Percentiles rank a stretch among this genome's conserved stretches.
Evolutionary conservation across 108 stramenopile genomes (phyloP).

Genomic region (Skeletonema marinoi): DNA sequence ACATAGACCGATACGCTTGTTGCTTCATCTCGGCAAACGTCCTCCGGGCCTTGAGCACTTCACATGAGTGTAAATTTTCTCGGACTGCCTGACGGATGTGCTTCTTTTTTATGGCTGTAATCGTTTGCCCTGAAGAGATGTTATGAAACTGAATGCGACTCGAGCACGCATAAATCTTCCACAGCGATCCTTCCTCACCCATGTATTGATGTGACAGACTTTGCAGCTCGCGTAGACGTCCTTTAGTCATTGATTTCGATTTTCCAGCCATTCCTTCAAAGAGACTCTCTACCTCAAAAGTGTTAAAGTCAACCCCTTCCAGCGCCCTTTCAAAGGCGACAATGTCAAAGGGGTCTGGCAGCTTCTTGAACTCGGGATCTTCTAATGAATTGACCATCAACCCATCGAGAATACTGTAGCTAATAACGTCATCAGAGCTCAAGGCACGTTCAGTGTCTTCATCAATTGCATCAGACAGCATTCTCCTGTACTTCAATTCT

Average conservation of each 20-base stretch:
- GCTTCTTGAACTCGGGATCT: constrained; percentile 3
- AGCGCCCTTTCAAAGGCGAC: constrained; percentile 14
- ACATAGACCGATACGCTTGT: constrained; percentile 26
- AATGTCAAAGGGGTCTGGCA: not conserved
- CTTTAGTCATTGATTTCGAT: not conserved
- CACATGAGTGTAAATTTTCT: constrained; percentile 22
- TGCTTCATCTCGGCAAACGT: not conserved
- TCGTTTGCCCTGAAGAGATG: constrained; percentile 13
- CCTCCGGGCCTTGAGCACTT: constrained; percentile 15
- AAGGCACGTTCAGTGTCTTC: constrained; percentile 24
- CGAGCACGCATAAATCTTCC: constrained; percentile 30
- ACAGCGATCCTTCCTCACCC: constrained; percentile 21
- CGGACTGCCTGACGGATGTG: constrained; percentile 5
- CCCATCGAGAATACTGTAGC: constrained; percentile 31
- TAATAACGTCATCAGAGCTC: constrained; percentile 9
- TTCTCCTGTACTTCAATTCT: constrained; percentile 15
- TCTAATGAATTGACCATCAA: constrained; percentile 1
- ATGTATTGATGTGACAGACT: constrained; percentile 11
- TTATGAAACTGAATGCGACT: constrained; percentile 17
- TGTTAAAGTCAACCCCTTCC: constrained; percentile 1
- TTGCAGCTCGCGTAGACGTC: constrained; percentile 10
- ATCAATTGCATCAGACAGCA: constrained; percentile 8
- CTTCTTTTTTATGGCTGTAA: constrained; percentile 25
- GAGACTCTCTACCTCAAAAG: not conserved
- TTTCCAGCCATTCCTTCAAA: constrained; percentile 4